These are phyloP conservation scores for Quercus bicolor DNA, from an alignment of 306 rosid genomes.

Conservation along the genomic window DNA sequence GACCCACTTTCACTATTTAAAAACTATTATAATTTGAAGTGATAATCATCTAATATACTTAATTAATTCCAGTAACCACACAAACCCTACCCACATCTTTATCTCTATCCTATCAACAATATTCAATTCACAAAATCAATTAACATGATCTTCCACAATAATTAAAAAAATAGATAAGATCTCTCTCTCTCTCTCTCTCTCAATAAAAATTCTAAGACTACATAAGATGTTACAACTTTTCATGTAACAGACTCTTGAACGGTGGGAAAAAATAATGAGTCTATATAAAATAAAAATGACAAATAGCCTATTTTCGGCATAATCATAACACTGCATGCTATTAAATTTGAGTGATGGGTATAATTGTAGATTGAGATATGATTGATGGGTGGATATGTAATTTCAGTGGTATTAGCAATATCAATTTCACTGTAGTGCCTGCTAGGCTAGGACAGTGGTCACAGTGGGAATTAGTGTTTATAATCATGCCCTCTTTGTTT, in stretches of 20 bases:
- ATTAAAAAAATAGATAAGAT: not conserved
- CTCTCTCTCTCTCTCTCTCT: too few species aligned
- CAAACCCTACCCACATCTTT: constrained; percentile 35
- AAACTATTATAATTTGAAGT: constrained; percentile 31
- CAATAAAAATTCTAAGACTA: too few species aligned
- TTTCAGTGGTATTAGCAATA: not conserved
- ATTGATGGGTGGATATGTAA: constrained; percentile 9
- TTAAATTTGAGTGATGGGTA: not conserved
- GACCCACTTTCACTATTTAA: constrained; percentile 31
- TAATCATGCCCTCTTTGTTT: constrained; percentile 36
- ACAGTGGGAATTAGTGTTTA: constrained; percentile 37
- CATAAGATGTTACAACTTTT: too few species aligned
- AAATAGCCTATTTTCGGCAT: too few species aligned
- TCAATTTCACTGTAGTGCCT: constrained; percentile 36
- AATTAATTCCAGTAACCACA: constrained; percentile 35
- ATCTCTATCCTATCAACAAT: constrained; percentile 26
- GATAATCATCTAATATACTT: constrained; percentile 38
- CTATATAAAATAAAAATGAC: rapidly evolving
- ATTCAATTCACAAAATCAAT: constrained; percentile 32
- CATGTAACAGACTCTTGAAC: rapidly evolving
- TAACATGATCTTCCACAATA: constrained; percentile 27
- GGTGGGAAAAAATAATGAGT: too few species aligned
- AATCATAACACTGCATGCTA: not conserved
- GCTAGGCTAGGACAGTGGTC: constrained; percentile 33
- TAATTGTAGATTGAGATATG: not conserved